These are phyloP conservation scores for Prunus mongolica DNA, from an alignment of 306 rosid genomes.

Conservation along the genomic window DNA sequence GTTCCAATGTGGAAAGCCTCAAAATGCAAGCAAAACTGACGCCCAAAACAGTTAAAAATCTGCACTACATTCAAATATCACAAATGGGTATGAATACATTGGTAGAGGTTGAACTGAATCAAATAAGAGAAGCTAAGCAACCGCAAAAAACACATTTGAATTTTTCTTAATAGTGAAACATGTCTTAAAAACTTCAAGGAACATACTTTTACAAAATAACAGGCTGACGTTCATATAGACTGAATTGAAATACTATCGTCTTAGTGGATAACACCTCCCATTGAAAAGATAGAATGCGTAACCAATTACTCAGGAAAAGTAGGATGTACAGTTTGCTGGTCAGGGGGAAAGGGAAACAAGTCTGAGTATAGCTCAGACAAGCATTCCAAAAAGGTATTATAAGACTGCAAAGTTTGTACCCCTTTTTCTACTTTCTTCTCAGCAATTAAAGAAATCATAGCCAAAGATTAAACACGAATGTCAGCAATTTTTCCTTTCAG, in stretches of 20 bases:
- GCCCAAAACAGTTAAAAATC: constrained; percentile 56
- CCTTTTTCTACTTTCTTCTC: background rate
- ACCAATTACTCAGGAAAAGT: background rate
- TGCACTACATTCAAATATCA: constrained; percentile 14
- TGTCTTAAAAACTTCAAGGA: background rate
- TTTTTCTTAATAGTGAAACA: background rate
- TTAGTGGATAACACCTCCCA: background rate
- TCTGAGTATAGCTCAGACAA: background rate
- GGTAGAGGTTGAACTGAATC: background rate
- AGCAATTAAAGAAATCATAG: background rate
- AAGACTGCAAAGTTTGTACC: background rate
- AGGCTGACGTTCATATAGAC: background rate
- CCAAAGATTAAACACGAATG: background rate
- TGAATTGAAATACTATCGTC: background rate
- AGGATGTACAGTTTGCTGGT: too few relatives aligned
- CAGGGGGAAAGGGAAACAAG: background rate
- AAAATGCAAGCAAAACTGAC: constrained; percentile 53
- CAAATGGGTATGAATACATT: background rate
- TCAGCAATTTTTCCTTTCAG: background rate
- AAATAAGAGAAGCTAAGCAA: background rate
- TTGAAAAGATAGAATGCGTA: background rate
- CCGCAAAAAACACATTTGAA: background rate
- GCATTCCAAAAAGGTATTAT: background rate
- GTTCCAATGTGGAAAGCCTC: constrained; percentile 53
- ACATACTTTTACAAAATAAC: background rate